Evolutionary conservation across 352 stramenopile species (phyloP).

Genomic region (Thalassiosira sp.): DNA sequence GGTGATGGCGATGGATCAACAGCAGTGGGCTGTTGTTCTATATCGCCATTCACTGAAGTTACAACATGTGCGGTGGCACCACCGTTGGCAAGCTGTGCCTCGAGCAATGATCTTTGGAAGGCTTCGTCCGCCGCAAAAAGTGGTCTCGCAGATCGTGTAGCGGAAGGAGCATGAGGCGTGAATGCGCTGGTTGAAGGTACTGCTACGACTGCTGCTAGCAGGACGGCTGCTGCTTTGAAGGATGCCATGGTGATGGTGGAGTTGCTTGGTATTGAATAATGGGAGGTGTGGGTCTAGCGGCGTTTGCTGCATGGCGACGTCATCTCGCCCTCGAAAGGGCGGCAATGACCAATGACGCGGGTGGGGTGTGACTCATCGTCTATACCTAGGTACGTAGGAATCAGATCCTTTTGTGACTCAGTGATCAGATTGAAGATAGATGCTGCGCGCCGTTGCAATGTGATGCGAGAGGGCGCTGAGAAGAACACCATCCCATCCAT

Average conservation of each 20-base stretch:
- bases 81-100: conserved; percentile 20
- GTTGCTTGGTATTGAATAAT: not conserved
- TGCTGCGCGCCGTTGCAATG: no score
- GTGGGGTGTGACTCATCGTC: no score
- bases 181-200: not conserved
- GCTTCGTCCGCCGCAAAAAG: conserved; percentile 12
- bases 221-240: conserved; percentile 18
- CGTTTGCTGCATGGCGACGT: not conserved
- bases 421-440: not conserved
- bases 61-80: not conserved
- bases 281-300: not conserved
- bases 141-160: not conserved
- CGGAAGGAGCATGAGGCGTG: not conserved
- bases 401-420: not conserved
- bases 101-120: conserved; percentile 34
- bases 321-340: no score
- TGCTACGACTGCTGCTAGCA: conserved; percentile 6
- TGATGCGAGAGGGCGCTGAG: no score
- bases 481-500: not conserved
- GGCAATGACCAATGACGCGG: no score
- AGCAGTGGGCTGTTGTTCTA: not conserved
- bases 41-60: not conserved
- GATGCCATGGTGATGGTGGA: conserved; percentile 11
- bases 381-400: no score
- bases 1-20: not conserved